Percentiles rank a stretch among this genome's conserved stretches.
Evolutionary conservation across 306 rosid genomes (phyloP).

Genomic region (Castanospermum australe): DNA sequence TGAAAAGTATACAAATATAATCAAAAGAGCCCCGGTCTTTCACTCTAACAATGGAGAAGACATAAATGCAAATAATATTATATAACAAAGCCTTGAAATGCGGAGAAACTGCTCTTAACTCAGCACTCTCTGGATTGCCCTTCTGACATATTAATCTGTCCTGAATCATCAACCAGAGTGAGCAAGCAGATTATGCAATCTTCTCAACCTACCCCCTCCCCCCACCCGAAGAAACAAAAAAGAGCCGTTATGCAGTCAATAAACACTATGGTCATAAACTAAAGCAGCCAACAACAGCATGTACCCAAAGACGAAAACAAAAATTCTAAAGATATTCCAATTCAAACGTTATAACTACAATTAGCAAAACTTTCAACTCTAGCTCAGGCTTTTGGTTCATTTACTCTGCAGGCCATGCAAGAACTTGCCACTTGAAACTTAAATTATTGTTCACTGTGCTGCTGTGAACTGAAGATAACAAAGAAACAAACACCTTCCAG

Average conservation of each 20-base stretch:
- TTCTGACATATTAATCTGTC: background rate
- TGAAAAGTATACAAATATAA: background rate
- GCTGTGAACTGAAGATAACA: background rate
- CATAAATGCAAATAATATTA: background rate
- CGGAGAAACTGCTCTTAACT: background rate
- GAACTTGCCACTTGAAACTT: background rate
- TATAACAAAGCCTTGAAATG: slow-evolving; percentile 3
- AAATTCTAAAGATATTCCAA: background rate
- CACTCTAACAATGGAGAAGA: background rate
- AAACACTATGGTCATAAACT: background rate
- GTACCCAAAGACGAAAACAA: background rate
- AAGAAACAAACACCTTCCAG: background rate
- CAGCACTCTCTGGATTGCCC: background rate
- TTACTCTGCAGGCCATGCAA: background rate
- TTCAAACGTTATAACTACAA: background rate
- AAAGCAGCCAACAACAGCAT: slow-evolving; percentile 19
- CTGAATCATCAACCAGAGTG: background rate
- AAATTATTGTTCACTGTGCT: background rate
- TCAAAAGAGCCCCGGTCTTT: background rate
- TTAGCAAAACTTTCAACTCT: background rate
- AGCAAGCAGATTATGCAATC: background rate
- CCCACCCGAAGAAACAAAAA: background rate
- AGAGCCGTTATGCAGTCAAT: background rate
- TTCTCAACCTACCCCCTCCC: background rate
- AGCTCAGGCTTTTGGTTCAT: background rate